Base-by-base conservation (phyloP, 495 filamentous ascomycete genomes). In the Talaromyces wortmannii region DNA sequence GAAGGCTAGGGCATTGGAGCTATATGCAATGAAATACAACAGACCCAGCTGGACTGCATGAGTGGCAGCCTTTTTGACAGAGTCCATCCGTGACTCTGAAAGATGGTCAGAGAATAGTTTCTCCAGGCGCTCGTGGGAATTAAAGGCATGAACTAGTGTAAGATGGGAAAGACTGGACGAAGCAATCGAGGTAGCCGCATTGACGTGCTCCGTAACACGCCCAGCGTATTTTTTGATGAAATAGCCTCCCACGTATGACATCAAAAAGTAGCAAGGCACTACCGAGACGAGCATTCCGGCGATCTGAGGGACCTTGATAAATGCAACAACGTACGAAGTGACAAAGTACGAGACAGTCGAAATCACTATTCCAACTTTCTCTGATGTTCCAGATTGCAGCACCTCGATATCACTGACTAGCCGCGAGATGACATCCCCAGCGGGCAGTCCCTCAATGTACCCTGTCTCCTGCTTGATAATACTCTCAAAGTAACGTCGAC, bases 361-460 rank as follows among this genome's bases (percentile, higher is more conserved):
- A 48, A 81, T 63, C 48, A 71, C 75, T 0, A 82, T 67, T n/a
- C 78, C 79, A 30, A 80, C 76, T 58, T 82, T 82, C 60, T 82
- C 79, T 0, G 75, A 76, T 15, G 77, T 80, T 31, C 79, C 79
- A 6, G 69, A 69, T 44, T 72, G 73, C 45, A 82, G 73, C 16
- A 69, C 67, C 47, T 74, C 70, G 45, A 80, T 73, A 55, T 81
- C 79, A 43, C 61, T 67, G 17, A 67, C 76, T 31, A 83, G 61
- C 15, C 77, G 67, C n/a, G 73, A 72, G 10, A 76, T 70, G 8
- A 81, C 77, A 64, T 83, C 76, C 8, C 74, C 70, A 5, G 70
- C 64, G 11, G 72, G 67, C 31, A 76, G 56, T 33, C 65, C 72
- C 36, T 82, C 78, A 53, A 80, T 81, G 57, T 74, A 80, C 0